Evolutionary conservation across 2,329 filamentous ascomycete genomes (phyloP).

Genomic region (Gliomastix tumulicola): DNA sequence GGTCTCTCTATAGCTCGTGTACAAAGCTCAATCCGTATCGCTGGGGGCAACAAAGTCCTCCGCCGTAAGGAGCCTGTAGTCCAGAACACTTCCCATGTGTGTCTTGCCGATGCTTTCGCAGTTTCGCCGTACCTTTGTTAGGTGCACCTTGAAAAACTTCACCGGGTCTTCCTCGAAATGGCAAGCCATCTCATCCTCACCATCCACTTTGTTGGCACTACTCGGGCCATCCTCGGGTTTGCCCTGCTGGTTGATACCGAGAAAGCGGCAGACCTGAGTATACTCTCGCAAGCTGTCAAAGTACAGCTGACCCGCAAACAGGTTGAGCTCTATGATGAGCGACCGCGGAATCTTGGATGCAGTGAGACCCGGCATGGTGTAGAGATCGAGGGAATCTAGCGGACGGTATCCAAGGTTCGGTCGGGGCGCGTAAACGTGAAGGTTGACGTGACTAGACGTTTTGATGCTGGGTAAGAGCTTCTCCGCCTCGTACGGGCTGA

Average conservation of each 20-base stretch:
- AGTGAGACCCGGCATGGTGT: slow-evolving; percentile 6
- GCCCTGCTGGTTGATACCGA: no score
- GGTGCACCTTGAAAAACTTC: slow-evolving; percentile 17
- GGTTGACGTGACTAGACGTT: slow-evolving; percentile 18
- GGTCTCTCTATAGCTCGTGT: no score
- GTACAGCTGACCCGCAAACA: slow-evolving; percentile 65
- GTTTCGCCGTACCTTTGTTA: slow-evolving; percentile 19
- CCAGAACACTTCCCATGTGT: slow-evolving; percentile 18
- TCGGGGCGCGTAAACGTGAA: slow-evolving; percentile 47
- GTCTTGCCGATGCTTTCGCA: slow-evolving; percentile 25
- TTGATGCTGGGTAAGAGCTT: slow-evolving; percentile 32
- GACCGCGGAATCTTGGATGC: slow-evolving; percentile 1
- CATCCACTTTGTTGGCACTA: neutral
- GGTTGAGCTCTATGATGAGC: slow-evolving; percentile 43
- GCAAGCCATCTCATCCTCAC: slow-evolving; percentile 13
- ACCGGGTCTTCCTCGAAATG: slow-evolving; percentile 12
- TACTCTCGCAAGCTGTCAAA: slow-evolving; percentile 50
- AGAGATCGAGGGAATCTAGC: slow-evolving; percentile 10
- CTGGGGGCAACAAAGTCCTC: no score
- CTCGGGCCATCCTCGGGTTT: no score
- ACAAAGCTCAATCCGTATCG: no score
- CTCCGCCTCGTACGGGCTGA: slow-evolving; percentile 58
- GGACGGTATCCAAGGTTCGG: slow-evolving; percentile 18
- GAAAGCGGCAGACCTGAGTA: slow-evolving; percentile 34
- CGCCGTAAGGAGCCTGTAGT: neutral